Percentiles rank a stretch among this genome's conserved stretches.
These are phyloP conservation scores for Tarenaya hassleriana DNA, from an alignment of 345 rosid genomes.

Conservation along the genomic window DNA sequence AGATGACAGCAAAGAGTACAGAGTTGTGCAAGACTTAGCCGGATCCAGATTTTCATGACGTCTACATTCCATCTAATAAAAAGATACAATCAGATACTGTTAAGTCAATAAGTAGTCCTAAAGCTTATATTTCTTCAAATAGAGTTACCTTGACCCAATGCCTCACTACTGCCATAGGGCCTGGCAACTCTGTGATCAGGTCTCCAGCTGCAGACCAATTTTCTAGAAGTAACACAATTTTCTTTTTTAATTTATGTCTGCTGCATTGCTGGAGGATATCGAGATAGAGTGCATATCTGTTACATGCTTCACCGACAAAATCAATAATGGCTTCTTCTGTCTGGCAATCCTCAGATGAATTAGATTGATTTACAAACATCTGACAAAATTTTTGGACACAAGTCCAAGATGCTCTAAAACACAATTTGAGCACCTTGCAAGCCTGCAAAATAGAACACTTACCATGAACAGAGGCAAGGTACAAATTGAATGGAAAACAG, in stretches of 20 bases:
- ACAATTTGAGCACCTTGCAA: conserved; percentile 59
- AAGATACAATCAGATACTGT: conserved; percentile 27
- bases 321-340: conserved; percentile 49
- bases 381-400: conserved; percentile 45
- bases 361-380: conserved; percentile 31
- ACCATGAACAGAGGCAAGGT: conserved; percentile 1
- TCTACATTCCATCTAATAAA: conserved; percentile 53
- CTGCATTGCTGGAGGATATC: conserved; percentile 65
- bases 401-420: conserved; percentile 73
- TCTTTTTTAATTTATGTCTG: conserved; percentile 33
- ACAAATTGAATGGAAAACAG: background rate
- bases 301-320: conserved; percentile 52
- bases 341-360: conserved; percentile 28
- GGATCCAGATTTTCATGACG: conserved; percentile 29
- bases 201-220: conserved; percentile 60
- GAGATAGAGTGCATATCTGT: conserved; percentile 56
- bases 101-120: conserved; percentile 21
- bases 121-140: conserved; percentile 14
- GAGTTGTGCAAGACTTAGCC: conserved; percentile 36
- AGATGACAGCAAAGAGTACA: conserved; percentile 47
- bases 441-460: conserved; percentile 48
- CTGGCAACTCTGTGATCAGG: conserved; percentile 41
- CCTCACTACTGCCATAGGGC: conserved; percentile 65
- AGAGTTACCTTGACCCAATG: conserved; percentile 93
- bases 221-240: conserved; percentile 43